Evolutionary conservation across 2,329 filamentous ascomycete genomes (phyloP).

Genomic region (Dothidotthia symphoricarpi): DNA sequence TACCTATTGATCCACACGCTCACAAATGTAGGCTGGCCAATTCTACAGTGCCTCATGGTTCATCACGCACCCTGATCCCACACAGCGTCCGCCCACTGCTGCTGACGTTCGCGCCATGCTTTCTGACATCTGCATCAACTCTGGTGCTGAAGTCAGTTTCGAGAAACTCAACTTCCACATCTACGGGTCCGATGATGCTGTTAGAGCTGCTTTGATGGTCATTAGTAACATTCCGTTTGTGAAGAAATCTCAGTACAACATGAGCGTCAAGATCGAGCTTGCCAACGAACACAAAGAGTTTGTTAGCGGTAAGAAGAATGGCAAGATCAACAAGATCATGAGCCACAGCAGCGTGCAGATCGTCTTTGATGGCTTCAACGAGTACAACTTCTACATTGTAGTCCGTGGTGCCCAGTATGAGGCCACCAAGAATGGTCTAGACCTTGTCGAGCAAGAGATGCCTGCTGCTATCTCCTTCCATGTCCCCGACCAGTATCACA

Average conservation of each 20-base stretch:
- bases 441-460: slow-evolving; percentile 97
- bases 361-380: slow-evolving; percentile 97
- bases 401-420: slow-evolving; percentile 91
- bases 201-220: slow-evolving; percentile 91
- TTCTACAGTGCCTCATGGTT: slow-evolving; percentile 98
- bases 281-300: slow-evolving; percentile 99
- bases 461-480: slow-evolving; percentile 98
- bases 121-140: slow-evolving; percentile 93
- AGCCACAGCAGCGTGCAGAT: slow-evolving; percentile 99
- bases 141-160: slow-evolving; percentile 89
- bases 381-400: slow-evolving; percentile 99
- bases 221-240: slow-evolving; percentile 91
- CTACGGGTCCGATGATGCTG: slow-evolving; percentile 92
- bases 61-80: slow-evolving; percentile 73
- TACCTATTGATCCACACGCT: slow-evolving; percentile 8
- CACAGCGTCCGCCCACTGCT: slow-evolving; percentile 59
- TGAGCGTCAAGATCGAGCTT: slow-evolving; percentile 96
- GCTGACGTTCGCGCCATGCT: slow-evolving; percentile 85
- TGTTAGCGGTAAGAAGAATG: slow-evolving; percentile 98
- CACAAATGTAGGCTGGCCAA: slow-evolving; percentile 70
- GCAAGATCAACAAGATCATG: slow-evolving; percentile 99
- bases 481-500: slow-evolving; percentile 98
- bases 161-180: slow-evolving; percentile 93
- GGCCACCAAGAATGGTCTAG: slow-evolving; percentile 87
- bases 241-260: slow-evolving; percentile 82